A percentile compares a stretch with the other conserved stretches of the same genome.
These are phyloP conservation scores for Emergomyces orientalis DNA, from an alignment of 2,329 filamentous ascomycete genomes.

Conservation along the genomic window DNA sequence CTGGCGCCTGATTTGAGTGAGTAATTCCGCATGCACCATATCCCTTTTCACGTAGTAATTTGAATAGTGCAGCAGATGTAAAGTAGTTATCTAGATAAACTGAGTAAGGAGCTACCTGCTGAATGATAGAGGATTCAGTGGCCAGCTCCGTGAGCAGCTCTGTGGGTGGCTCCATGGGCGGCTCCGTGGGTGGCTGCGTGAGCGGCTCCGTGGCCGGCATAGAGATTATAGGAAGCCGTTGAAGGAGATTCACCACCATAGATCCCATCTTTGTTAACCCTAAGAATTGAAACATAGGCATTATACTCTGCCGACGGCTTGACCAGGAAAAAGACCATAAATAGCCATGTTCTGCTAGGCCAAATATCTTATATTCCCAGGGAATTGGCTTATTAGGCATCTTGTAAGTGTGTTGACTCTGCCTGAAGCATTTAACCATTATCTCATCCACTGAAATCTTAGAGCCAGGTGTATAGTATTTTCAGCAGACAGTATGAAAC, in stretches of 20 bases:
- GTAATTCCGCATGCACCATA: neutral
- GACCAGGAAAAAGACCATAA: constrained; percentile 1
- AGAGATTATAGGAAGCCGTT: neutral
- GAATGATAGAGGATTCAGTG: too few relatives aligned
- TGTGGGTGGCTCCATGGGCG: too few relatives aligned
- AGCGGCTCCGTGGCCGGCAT: neutral
- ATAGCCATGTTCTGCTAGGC: neutral
- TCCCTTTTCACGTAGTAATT: neutral
- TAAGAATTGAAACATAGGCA: neutral
- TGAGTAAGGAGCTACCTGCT: too few relatives aligned
- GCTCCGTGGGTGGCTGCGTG: too few relatives aligned
- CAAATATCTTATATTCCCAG: neutral
- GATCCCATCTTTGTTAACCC: neutral
- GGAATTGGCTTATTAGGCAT: neutral
- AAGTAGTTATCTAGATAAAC: too few relatives aligned
- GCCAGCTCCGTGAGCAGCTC: too few relatives aligned
- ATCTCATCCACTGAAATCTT: too few relatives aligned
- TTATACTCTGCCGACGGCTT: neutral
- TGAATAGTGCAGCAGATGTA: neutral
- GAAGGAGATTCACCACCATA: neutral
- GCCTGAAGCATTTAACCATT: too few relatives aligned
- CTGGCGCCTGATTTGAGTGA: too few relatives aligned
- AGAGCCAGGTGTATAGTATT: too few relatives aligned
- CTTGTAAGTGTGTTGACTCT: too few relatives aligned
- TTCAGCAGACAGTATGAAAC: too few relatives aligned